A percentile compares a stretch with the other conserved stretches of the same genome.
Conservation (phyloP, 1,284 basidiomycete genomes). For the Cryptococcus hybrid region DNA sequence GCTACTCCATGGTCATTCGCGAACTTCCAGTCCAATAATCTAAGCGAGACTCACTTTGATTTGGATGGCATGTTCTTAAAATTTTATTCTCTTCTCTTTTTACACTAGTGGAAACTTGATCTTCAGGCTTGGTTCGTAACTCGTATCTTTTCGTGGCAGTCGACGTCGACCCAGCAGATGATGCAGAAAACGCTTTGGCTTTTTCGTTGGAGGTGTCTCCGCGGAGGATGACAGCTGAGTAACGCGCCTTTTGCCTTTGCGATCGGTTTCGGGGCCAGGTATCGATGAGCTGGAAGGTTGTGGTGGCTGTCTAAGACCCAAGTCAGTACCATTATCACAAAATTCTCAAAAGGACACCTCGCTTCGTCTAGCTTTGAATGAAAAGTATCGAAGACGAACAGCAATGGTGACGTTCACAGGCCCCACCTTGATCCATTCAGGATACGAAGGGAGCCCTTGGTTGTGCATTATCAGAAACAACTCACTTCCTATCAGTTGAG, state of each 20-base stretch:
- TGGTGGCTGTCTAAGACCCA: too few relatives aligned
- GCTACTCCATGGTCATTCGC: constrained; percentile 2
- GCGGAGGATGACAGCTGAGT: constrained; percentile 6
- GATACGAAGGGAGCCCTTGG: too few relatives aligned
- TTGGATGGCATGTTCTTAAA: constrained; percentile 43
- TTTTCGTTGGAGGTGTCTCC: constrained; percentile 4
- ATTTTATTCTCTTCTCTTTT: constrained; percentile 31
- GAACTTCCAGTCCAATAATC: too few relatives aligned
- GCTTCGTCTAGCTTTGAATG: too few relatives aligned
- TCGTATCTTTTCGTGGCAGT: constrained; percentile 10
- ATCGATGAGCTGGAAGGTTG: too few relatives aligned
- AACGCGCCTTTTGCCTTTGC: constrained; percentile 45
- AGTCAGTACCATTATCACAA: too few relatives aligned
- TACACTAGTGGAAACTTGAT: constrained; percentile 20
- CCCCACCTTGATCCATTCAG: too few relatives aligned
- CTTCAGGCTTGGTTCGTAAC: constrained; percentile 19
- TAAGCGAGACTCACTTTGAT: constrained; percentile 22
- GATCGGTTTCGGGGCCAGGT: constrained; percentile 18
- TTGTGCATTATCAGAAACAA: neutral
- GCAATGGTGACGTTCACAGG: too few relatives aligned
- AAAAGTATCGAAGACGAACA: too few relatives aligned
- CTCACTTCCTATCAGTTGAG: constrained; percentile 22
- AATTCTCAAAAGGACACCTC: too few relatives aligned
- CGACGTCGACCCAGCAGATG: constrained; percentile 8
- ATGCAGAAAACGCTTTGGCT: constrained; percentile 10